phyloP scores from a whole-genome alignment of 2,329 filamentous ascomycete genomes.

The Phoma sp. region DNA sequence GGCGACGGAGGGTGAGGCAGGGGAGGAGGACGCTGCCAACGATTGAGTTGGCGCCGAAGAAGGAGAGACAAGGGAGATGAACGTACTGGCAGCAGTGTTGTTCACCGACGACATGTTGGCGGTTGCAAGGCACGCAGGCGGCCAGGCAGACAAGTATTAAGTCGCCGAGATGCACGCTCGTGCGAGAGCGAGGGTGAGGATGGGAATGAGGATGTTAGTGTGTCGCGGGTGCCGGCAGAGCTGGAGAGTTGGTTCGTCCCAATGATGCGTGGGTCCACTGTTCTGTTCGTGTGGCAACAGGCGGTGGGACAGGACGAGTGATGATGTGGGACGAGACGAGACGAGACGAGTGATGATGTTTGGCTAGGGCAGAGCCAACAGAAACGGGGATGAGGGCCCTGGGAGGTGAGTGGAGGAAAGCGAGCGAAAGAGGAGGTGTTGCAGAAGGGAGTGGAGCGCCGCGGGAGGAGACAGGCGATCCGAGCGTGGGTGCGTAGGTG shows the following conservation, averaged over 20 bases:
- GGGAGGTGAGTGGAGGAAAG: constrained; percentile 20
- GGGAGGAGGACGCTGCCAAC: constrained; percentile 17
- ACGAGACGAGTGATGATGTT: constrained; percentile 28
- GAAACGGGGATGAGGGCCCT: constrained; percentile 8
- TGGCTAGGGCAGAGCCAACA: constrained; percentile 17
- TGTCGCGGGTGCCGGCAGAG: constrained; percentile 18
- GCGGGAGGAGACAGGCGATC: constrained; percentile 23
- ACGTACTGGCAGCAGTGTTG: constrained; percentile 43
- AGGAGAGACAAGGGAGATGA: constrained; percentile 28
- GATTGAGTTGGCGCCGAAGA: constrained; percentile 15
- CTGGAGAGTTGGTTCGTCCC: constrained; percentile 7
- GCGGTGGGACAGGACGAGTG: constrained; percentile 22
- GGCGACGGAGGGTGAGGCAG: constrained; percentile 24
- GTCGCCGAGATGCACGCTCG: not conserved
- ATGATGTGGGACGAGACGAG: constrained; percentile 23
- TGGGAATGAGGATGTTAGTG: constrained; percentile 26
- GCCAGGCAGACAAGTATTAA: constrained; percentile 19
- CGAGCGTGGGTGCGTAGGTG: constrained; percentile 3
- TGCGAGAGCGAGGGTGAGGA: constrained; percentile 13
- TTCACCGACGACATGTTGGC: constrained; percentile 37
- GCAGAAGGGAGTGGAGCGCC: constrained; percentile 27
- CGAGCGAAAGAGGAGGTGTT: constrained; percentile 24
- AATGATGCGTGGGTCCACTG: constrained; percentile 18
- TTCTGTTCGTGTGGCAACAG: constrained; percentile 20
- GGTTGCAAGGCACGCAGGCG: constrained; percentile 18